Percentiles rank a stretch among this genome's conserved stretches.
Conservation (phyloP, 108 stramenopile genomes). For the Fragilaria crotonensis region DNA sequence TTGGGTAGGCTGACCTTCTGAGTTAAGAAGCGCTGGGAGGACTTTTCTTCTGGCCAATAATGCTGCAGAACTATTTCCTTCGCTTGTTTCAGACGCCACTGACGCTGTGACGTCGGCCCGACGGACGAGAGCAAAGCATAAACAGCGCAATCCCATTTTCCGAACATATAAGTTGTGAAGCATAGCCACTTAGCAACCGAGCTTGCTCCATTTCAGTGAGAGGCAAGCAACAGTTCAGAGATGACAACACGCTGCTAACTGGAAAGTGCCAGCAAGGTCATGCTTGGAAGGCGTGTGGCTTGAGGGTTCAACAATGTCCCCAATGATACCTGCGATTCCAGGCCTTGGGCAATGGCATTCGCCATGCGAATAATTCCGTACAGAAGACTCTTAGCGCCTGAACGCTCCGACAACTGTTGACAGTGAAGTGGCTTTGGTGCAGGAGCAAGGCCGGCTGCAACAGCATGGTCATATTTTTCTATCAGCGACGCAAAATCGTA, state of each 20-base stretch:
- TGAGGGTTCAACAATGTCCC: conserved; percentile 18
- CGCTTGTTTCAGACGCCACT: conserved; percentile 22
- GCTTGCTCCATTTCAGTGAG: conserved; percentile 35
- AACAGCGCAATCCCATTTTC: conserved; percentile 79
- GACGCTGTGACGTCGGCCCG: neutral
- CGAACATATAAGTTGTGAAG: conserved; percentile 50
- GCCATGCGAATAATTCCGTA: conserved; percentile 41
- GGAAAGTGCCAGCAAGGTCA: conserved; percentile 42
- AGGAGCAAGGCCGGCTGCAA: conserved; percentile 43
- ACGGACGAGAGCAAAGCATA: conserved; percentile 37
- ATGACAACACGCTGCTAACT: conserved; percentile 45
- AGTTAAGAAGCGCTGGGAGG: conserved; percentile 40
- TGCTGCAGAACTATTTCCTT: conserved; percentile 46
- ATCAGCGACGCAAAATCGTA: conserved; percentile 17
- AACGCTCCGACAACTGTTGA: neutral
- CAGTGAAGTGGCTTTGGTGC: conserved; percentile 35
- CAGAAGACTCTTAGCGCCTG: conserved; percentile 31
- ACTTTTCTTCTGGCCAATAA: conserved; percentile 10
- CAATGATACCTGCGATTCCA: conserved; percentile 1
- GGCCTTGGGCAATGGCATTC: neutral
- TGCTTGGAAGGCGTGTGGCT: conserved; percentile 25
- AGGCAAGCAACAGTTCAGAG: conserved; percentile 24
- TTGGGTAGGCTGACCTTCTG: conserved; percentile 44
- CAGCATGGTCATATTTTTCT: conserved; percentile 39
- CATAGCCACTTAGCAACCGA: conserved; percentile 42